A percentile compares a stretch with the other conserved stretches of the same genome.
These are phyloP conservation scores for Aspergillus sp. DNA, from an alignment of 2,329 filamentous ascomycete genomes.

Conservation along the genomic window DNA sequence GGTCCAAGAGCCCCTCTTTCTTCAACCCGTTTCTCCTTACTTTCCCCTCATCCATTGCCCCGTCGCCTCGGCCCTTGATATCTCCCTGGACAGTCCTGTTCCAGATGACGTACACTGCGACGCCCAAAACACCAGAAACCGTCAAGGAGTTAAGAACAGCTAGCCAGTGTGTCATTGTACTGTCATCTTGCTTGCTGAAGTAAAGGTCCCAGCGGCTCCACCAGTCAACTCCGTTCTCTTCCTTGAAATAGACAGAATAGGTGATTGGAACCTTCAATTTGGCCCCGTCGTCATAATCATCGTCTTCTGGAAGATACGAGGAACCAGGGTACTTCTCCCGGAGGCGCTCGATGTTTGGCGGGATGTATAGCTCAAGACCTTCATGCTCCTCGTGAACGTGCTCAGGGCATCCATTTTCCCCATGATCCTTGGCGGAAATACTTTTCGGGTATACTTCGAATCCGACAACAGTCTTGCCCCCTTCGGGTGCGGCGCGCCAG, in stretches of 20 bases:
- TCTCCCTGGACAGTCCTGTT: conserved; percentile 75
- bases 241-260: conserved; percentile 87
- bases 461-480: conserved; percentile 78
- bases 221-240: conserved; percentile 80
- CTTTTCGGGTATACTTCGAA: conserved; percentile 92
- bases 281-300: conserved; percentile 62
- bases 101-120: conserved; percentile 77
- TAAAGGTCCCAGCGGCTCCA: conserved; percentile 83
- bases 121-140: conserved; percentile 75
- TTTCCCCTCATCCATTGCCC: conserved; percentile 66
- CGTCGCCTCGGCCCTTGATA: conserved; percentile 71
- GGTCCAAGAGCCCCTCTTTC: conserved; percentile 59
- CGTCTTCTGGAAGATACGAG: conserved; percentile 59
- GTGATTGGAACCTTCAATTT: conserved; percentile 77
- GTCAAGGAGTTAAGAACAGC: conserved; percentile 85
- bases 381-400: conserved; percentile 64
- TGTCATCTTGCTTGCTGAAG: conserved; percentile 83
- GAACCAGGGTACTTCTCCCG: conserved; percentile 58
- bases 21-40: conserved; percentile 55
- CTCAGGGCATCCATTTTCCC: conserved; percentile 65
- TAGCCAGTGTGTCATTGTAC: conserved; percentile 79
- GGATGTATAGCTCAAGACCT: conserved; percentile 68
- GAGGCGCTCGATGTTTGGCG: conserved; percentile 60
- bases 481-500: conserved; percentile 69
- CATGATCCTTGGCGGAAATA: conserved; percentile 63